A percentile compares a stretch with the other conserved stretches of the same genome.
Conservation (phyloP, 2,329 filamentous ascomycete species). For the Cladosporium velox region DNA sequence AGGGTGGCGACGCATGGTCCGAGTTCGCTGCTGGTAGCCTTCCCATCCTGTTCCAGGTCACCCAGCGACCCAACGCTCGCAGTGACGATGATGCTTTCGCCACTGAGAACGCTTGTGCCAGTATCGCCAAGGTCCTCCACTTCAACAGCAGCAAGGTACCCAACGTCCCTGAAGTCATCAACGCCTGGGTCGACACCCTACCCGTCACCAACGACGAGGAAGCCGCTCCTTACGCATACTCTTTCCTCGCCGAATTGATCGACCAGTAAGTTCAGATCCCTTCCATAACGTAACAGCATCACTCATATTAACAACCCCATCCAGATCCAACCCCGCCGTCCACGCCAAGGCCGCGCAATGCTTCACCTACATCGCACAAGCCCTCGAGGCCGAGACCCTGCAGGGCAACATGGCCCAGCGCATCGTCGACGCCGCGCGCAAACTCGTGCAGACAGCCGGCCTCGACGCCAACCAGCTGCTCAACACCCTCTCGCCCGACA, state of each 20-base stretch:
- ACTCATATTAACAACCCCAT: conserved; percentile 28
- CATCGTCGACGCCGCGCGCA: conserved; percentile 76
- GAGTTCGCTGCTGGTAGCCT: conserved; percentile 81
- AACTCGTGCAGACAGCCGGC: conserved; percentile 70
- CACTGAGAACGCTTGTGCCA: conserved; percentile 94
- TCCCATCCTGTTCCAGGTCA: conserved; percentile 81
- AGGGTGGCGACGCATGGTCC: conserved; percentile 83
- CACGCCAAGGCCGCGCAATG: conserved; percentile 75
- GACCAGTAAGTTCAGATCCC: conserved; percentile 72
- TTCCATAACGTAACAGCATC: conserved; percentile 8
- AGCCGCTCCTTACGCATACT: conserved; percentile 93
- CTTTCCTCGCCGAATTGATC: conserved; percentile 87
- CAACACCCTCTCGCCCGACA: conserved; percentile 73
- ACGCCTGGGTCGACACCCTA: conserved; percentile 87
- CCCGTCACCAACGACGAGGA: conserved; percentile 95
- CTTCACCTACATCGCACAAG: conserved; percentile 83
- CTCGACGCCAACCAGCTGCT: conserved; percentile 76
- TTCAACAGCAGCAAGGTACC: conserved; percentile 77
- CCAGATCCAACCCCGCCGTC: conserved; percentile 81
- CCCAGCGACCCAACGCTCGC: conserved; percentile 76
- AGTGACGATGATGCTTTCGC: conserved; percentile 94
- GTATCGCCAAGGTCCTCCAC: conserved; percentile 94
- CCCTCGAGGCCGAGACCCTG: conserved; percentile 86
- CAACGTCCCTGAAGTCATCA: conserved; percentile 73
- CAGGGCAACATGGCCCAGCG: conserved; percentile 78